Evolutionary conservation across 805 yeast species (phyloP).

Genomic region (Blastobotrys peoriensis): DNA sequence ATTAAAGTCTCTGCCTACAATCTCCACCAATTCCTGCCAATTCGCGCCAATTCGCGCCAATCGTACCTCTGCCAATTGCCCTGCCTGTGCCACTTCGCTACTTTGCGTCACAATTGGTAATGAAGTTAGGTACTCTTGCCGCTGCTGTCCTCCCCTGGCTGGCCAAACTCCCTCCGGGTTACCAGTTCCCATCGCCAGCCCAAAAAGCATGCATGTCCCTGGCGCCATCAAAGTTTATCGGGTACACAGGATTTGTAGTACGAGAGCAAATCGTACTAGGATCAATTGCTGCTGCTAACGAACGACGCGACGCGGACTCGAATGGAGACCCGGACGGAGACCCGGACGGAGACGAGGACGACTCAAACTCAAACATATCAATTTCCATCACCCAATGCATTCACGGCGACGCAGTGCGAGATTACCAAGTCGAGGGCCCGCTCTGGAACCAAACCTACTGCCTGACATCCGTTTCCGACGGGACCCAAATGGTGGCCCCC

Average conservation of each 20-base stretch:
- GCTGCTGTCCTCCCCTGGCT: background rate
- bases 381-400: background rate
- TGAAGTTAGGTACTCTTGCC: background rate
- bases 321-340: background rate
- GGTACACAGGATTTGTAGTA: background rate
- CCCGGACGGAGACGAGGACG: background rate
- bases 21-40: too few relatives aligned
- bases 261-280: background rate
- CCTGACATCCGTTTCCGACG: background rate
- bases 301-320: background rate
- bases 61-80: too few relatives aligned
- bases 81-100: too few relatives aligned
- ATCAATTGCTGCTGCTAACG: background rate
- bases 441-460: background rate
- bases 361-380: background rate
- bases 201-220: background rate
- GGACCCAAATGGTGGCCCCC: background rate
- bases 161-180: background rate
- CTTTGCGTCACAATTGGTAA: too few relatives aligned
- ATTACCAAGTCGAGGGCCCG: background rate
- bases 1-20: too few relatives aligned
- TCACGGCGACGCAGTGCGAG: background rate
- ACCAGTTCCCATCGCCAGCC: background rate
- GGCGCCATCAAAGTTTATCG: background rate
- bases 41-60: too few relatives aligned